Percentiles rank a stretch among this genome's conserved stretches.
Evolutionary conservation across 495 filamentous ascomycete genomes (phyloP).

Genomic region (Aspergillus avenaceus): DNA sequence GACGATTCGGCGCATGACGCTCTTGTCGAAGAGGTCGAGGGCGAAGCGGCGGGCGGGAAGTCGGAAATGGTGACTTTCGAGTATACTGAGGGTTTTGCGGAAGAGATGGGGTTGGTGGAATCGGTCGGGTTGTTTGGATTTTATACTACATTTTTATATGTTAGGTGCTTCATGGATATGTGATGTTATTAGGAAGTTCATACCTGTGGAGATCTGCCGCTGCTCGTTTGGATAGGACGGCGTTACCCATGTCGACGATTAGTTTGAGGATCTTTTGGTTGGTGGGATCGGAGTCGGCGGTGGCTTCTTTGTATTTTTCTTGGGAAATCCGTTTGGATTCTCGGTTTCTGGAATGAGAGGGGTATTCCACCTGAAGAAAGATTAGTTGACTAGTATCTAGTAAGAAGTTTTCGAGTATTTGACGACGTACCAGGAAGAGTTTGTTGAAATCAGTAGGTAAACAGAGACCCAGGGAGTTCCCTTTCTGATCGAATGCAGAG

Average conservation of each 20-base stretch:
- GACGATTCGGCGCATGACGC: conserved; percentile 77
- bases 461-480: conserved; percentile 80
- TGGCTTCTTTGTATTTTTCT: conserved; percentile 41
- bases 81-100: conserved; percentile 71
- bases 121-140: conserved; percentile 59
- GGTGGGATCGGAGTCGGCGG: conserved; percentile 57
- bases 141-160: conserved; percentile 47
- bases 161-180: neutral
- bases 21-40: conserved; percentile 89
- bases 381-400: neutral
- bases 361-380: conserved; percentile 31
- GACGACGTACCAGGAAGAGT: conserved; percentile 60
- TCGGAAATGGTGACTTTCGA: conserved; percentile 90
- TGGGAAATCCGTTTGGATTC: conserved; percentile 36
- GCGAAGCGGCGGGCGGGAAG: conserved; percentile 80
- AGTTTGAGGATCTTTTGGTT: conserved; percentile 73
- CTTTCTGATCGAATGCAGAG: conserved; percentile 77
- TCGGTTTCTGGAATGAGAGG: conserved; percentile 24
- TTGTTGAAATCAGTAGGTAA: conserved; percentile 74
- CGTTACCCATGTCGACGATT: conserved; percentile 84
- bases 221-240: conserved; percentile 75
- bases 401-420: conserved; percentile 6
- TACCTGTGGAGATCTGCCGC: conserved; percentile 66
- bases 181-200: no score
- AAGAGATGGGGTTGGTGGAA: conserved; percentile 78